These are phyloP conservation scores for Ormosia emarginata DNA, from an alignment of 306 rosid genomes.

Conservation along the genomic window DNA sequence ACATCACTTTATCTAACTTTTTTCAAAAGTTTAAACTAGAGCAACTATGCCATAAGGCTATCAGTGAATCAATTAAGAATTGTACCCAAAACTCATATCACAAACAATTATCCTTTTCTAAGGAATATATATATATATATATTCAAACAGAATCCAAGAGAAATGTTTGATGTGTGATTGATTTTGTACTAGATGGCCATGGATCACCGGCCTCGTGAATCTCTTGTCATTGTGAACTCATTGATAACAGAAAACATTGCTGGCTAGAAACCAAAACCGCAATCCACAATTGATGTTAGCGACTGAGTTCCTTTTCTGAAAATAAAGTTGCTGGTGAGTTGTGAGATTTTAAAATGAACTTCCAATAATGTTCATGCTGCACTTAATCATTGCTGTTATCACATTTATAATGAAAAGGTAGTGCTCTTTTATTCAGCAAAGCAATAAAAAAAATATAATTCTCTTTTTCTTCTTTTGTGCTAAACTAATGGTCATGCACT, in stretches of 20 bases:
- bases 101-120: neutral
- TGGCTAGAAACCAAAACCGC: neutral
- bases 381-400: neutral
- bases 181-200: neutral
- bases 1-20: too few relatives aligned
- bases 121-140: neutral
- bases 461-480: neutral
- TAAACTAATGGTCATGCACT: neutral
- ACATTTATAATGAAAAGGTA: neutral
- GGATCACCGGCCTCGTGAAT: conserved; percentile 2
- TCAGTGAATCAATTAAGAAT: neutral
- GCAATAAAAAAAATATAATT: neutral
- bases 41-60: neutral
- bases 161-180: neutral
- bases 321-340: neutral
- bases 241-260: neutral
- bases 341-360: neutral
- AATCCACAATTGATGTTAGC: neutral
- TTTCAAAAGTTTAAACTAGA: neutral
- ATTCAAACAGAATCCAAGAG: neutral
- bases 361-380: neutral
- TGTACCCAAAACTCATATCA: neutral
- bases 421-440: conserved; percentile 8
- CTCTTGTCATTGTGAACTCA: neutral
- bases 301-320: neutral